Evolutionary conservation across 176 grass and related monocot genomes (phyloP).

Genomic region (Cenchrus purpureus): DNA sequence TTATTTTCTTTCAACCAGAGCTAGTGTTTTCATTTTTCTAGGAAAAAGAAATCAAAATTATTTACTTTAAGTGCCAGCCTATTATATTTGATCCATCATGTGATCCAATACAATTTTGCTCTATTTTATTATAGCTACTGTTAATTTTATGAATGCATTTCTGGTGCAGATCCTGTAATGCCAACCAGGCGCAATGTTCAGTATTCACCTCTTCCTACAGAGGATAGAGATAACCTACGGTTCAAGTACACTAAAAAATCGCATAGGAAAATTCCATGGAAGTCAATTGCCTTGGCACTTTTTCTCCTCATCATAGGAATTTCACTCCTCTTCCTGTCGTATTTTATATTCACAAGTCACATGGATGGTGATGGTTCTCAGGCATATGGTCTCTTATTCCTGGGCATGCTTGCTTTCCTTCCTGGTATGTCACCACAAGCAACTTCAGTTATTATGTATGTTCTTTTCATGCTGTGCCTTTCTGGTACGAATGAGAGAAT

Average conservation of each 20-base stretch:
- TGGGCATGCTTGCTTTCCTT: slow-evolving; percentile 74
- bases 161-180: slow-evolving; percentile 41
- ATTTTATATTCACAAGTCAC: slow-evolving; percentile 65
- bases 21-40: neutral
- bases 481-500: neutral
- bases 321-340: slow-evolving; percentile 56
- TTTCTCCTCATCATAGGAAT: slow-evolving; percentile 59
- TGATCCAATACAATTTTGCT: neutral
- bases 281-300: slow-evolving; percentile 64
- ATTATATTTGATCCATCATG: neutral
- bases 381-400: slow-evolving; percentile 60
- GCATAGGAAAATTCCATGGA: slow-evolving; percentile 64
- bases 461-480: neutral
- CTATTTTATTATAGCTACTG: neutral
- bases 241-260: slow-evolving; percentile 60
- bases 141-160: slow-evolving; percentile 1
- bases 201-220: slow-evolving; percentile 52
- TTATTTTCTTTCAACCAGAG: neutral
- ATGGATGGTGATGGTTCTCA: slow-evolving; percentile 73
- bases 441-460: neutral
- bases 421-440: slow-evolving; percentile 57
- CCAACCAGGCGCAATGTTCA: slow-evolving; percentile 45
- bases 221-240: slow-evolving; percentile 50
- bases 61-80: neutral
- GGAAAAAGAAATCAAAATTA: neutral